Evolutionary conservation across 140 eudicot genomes (phyloP).

Genomic region (Senecio squalidus): DNA sequence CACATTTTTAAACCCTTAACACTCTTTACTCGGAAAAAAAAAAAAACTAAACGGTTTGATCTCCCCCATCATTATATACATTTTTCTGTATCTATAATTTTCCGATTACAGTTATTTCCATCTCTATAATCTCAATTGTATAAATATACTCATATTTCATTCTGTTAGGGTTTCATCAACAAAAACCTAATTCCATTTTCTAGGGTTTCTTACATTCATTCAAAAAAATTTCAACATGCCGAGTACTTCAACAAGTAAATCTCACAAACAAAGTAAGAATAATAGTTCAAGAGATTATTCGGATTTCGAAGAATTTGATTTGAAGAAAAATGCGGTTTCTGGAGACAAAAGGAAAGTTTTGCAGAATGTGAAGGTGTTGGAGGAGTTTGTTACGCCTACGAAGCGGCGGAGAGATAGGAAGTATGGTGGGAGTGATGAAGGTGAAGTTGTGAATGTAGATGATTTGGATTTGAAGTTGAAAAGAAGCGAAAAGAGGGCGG

Average conservation of each 20-base stretch:
- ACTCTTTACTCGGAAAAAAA: no score
- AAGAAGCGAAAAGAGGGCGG: constrained; percentile 26
- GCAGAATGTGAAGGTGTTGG: constrained; percentile 37
- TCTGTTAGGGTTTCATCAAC: no score
- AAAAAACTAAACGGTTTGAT: no score
- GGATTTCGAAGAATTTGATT: constrained; percentile 43
- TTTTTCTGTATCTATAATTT: no score
- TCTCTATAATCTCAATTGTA: no score
- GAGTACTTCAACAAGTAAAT: constrained; percentile 67
- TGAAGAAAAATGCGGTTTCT: constrained; percentile 33
- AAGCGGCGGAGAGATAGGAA: constrained; percentile 58
- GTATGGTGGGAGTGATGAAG: constrained; percentile 25
- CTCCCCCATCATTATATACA: no score
- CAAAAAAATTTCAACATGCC: no score
- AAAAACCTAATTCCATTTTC: no score
- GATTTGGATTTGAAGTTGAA: constrained; percentile 20
- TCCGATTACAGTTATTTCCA: no score
- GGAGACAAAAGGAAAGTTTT: constrained; percentile 45
- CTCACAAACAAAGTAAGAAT: constrained; percentile 63
- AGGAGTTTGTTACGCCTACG: constrained; percentile 37
- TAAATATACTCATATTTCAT: no score
- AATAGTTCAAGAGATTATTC: constrained; percentile 46
- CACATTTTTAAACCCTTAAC: no score
- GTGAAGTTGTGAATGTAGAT: constrained; percentile 28
- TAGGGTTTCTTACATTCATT: constrained; percentile 13